A percentile compares a stretch with the other conserved stretches of the same genome.
These are phyloP conservation scores for Aurinia saxatilis DNA, from an alignment of 345 rosid species.

Conservation along the genomic window DNA sequence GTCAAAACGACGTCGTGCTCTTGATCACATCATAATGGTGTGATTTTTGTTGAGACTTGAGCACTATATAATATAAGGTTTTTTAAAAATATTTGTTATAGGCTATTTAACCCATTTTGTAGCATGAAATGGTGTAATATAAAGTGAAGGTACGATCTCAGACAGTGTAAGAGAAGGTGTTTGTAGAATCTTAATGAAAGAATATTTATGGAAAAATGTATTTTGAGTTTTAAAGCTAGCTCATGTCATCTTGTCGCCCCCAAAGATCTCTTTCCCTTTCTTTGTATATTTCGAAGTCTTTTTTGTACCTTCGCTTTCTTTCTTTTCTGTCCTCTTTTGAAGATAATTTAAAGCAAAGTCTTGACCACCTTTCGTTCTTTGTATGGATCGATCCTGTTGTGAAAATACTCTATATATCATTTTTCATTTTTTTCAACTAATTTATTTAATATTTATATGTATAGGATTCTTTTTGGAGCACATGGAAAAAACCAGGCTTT, in stretches of 20 bases:
- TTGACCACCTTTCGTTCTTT: not conserved
- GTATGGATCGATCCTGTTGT: not conserved
- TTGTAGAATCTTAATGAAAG: slow-evolving; percentile 23
- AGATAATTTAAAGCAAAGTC: not conserved
- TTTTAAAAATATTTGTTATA: not conserved
- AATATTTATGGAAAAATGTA: slow-evolving; percentile 4
- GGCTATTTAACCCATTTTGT: not conserved
- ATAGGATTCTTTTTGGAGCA: not conserved
- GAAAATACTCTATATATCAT: not conserved
- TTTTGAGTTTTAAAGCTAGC: slow-evolving; percentile 13
- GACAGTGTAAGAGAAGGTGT: slow-evolving; percentile 25
- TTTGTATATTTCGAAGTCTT: not conserved
- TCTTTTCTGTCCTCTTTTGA: not conserved
- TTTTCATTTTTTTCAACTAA: not conserved
- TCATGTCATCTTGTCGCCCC: slow-evolving; percentile 26
- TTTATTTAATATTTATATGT: not conserved
- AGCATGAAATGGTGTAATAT: slow-evolving; percentile 13
- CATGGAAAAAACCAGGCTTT: slow-evolving; percentile 1
- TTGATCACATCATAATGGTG: slow-evolving; percentile 52
- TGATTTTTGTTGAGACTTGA: slow-evolving; percentile 15
- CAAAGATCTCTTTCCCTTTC: slow-evolving; percentile 6
- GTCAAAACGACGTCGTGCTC: slow-evolving; percentile 62
- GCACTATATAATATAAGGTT: slow-evolving; percentile 11
- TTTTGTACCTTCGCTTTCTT: not conserved
- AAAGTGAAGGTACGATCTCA: slow-evolving; percentile 23